Evolutionary conservation across 1,284 basidiomycete species (phyloP).

Genomic region (Cryptococcus hybrid): DNA sequence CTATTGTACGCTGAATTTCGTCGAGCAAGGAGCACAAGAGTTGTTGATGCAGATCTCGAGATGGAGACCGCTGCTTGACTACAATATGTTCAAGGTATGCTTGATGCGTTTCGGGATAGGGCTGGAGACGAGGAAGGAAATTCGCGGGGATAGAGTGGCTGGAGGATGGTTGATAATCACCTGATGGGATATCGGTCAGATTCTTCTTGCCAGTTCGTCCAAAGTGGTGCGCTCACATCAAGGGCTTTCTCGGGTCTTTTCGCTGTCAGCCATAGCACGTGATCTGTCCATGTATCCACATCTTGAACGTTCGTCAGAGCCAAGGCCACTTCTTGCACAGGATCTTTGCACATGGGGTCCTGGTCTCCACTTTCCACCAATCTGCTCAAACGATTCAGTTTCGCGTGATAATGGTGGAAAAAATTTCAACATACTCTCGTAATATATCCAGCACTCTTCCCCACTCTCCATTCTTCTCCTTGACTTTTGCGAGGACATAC

Average conservation of each 20-base stretch:
- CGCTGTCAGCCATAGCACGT: conserved; percentile 76
- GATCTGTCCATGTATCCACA: conserved; percentile 62
- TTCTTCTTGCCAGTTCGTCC: neutral
- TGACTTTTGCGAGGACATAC: conserved; percentile 64
- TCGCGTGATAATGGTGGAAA: neutral
- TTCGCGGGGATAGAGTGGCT: neutral
- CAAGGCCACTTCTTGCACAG: conserved; percentile 64
- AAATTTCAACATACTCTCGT: conserved; percentile 59
- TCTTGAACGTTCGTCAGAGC: conserved; percentile 64
- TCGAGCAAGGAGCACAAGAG: conserved; percentile 34
- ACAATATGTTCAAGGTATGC: conserved; percentile 78
- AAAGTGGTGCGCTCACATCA: conserved; percentile 55
- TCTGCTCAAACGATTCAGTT: conserved; percentile 49
- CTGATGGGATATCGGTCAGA: neutral
- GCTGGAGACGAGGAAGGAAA: conserved; percentile 30
- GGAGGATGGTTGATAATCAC: neutral
- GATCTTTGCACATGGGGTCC: conserved; percentile 66
- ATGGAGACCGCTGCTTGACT: conserved; percentile 62
- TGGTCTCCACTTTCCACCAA: conserved; percentile 67
- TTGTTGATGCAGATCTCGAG: conserved; percentile 37
- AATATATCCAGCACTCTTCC: conserved; percentile 65
- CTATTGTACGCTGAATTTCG: conserved; percentile 23
- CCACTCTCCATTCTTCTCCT: conserved; percentile 60
- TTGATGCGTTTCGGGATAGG: conserved; percentile 54
- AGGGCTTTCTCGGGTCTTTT: conserved; percentile 68